phyloP scores from a whole-genome alignment of 1,284 basidiomycete genomes.

The Grifola frondosa region DNA sequence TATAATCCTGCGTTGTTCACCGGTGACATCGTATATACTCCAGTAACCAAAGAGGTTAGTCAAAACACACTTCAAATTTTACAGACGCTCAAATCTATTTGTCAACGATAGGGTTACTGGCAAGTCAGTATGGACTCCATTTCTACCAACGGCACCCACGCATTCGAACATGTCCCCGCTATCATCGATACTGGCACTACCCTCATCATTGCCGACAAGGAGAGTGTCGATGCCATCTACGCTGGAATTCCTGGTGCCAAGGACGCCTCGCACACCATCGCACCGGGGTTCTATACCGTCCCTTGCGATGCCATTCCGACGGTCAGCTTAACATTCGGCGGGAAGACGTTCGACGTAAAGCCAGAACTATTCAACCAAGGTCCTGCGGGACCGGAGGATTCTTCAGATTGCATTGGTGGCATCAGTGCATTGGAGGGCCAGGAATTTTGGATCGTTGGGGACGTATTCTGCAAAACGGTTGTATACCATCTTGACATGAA shows the following conservation, averaged over 20 bases:
- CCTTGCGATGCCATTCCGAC: slow-evolving; percentile 23
- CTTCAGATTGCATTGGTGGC: slow-evolving; percentile 24
- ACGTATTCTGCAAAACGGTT: slow-evolving; percentile 26
- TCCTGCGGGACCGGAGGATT: slow-evolving; percentile 7
- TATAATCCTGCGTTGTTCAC: slow-evolving; percentile 17
- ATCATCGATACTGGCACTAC: slow-evolving; percentile 45
- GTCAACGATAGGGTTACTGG: slow-evolving; percentile 24
- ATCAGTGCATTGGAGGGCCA: slow-evolving; percentile 15
- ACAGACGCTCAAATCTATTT: background rate
- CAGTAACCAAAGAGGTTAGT: slow-evolving; percentile 23
- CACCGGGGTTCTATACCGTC: slow-evolving; percentile 22
- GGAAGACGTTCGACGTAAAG: slow-evolving; percentile 19
- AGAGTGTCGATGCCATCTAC: slow-evolving; percentile 41
- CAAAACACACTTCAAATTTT: background rate
- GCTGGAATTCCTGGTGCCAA: slow-evolving; percentile 35
- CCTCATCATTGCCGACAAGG: slow-evolving; percentile 45
- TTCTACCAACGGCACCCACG: slow-evolving; percentile 13
- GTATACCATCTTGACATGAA: slow-evolving; percentile 26
- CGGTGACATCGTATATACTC: slow-evolving; percentile 22
- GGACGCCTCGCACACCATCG: slow-evolving; percentile 11
- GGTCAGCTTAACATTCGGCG: slow-evolving; percentile 23
- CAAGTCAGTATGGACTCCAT: slow-evolving; percentile 22
- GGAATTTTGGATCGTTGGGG: slow-evolving; percentile 27
- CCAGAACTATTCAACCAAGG: slow-evolving; percentile 23
- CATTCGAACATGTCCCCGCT: slow-evolving; percentile 16